Evolutionary conservation across 139 green algal species (phyloP).

Genomic region (Chlorella sp.): DNA sequence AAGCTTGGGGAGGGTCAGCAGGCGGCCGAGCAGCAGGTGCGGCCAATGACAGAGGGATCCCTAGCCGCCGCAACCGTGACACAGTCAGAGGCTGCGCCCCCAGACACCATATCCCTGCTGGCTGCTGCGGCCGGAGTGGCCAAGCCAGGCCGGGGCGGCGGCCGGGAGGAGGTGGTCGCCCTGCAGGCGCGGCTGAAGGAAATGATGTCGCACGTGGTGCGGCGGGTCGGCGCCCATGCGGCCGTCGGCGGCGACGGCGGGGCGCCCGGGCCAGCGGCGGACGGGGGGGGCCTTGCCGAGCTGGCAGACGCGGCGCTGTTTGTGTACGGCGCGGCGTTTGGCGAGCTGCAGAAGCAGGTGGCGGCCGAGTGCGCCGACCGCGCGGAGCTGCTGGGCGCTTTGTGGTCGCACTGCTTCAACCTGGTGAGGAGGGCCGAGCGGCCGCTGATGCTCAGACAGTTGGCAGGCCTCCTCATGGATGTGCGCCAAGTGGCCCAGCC

Average conservation of each 20-base stretch:
- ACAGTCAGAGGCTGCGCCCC: too few species aligned
- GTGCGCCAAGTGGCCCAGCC: too few species aligned
- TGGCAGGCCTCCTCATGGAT: too few species aligned
- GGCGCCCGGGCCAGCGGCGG: neutral
- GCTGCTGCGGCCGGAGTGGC: too few species aligned
- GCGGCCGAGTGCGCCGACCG: slow-evolving; percentile 52
- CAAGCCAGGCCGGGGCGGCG: neutral
- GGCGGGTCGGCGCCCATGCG: neutral
- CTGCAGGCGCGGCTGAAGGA: slow-evolving; percentile 57
- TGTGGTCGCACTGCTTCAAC: slow-evolving; percentile 47
- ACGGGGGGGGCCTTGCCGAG: neutral
- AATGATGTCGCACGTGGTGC: slow-evolving; percentile 47
- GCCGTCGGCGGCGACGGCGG: neutral
- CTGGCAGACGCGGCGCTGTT: slow-evolving; percentile 56
- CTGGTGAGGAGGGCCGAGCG: too few species aligned
- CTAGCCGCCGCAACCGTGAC: too few species aligned
- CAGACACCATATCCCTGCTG: too few species aligned
- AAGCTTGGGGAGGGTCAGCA: slow-evolving; percentile 25
- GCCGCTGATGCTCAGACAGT: too few species aligned
- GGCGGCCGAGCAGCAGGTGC: neutral
- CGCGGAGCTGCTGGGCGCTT: slow-evolving; percentile 46
- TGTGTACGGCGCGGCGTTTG: slow-evolving; percentile 53
- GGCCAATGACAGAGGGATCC: too few species aligned
- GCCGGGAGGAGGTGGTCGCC: slow-evolving; percentile 40
- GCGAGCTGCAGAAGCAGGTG: slow-evolving; percentile 57